Evolutionary conservation across 805 yeast species (phyloP).

Genomic region (Cyberlindnera maritima): DNA sequence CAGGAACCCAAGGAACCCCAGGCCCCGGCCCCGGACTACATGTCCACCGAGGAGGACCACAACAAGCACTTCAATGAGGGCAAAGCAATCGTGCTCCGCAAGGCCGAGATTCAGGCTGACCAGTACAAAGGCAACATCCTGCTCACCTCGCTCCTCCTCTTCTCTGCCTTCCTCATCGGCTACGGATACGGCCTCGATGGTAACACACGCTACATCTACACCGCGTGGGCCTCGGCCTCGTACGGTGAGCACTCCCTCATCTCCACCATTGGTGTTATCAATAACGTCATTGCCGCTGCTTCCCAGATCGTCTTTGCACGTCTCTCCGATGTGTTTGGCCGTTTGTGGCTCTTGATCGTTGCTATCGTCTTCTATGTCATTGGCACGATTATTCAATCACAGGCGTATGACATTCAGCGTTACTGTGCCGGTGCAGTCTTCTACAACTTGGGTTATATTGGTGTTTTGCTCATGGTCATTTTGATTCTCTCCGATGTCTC

Average conservation of each 20-base stretch:
- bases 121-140: slow-evolving; percentile 37
- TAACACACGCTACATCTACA: slow-evolving; percentile 45
- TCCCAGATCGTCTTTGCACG: slow-evolving; percentile 64
- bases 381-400: slow-evolving; percentile 64
- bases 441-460: slow-evolving; percentile 57
- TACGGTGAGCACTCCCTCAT: slow-evolving; percentile 52
- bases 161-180: slow-evolving; percentile 47
- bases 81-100: slow-evolving; percentile 42
- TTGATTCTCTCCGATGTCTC: slow-evolving; percentile 66
- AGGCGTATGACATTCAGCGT: slow-evolving; percentile 52
- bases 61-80: slow-evolving; percentile 1
- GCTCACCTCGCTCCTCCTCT: slow-evolving; percentile 36
- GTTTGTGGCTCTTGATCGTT: slow-evolving; percentile 48
- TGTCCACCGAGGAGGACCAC: neutral
- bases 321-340: slow-evolving; percentile 65
- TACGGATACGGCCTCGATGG: slow-evolving; percentile 57
- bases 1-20: neutral
- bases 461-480: slow-evolving; percentile 54
- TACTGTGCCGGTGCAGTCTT: slow-evolving; percentile 66
- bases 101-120: slow-evolving; percentile 46
- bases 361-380: slow-evolving; percentile 54
- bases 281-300: slow-evolving; percentile 62
- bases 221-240: slow-evolving; percentile 53
- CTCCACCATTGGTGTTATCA: slow-evolving; percentile 58
- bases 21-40: neutral